A percentile compares a stretch with the other conserved stretches of the same genome.
Evolutionary conservation across 225 moss, liverwort and hornwort species (phyloP).

Genomic region (Pseudisothecium myosuroides): DNA sequence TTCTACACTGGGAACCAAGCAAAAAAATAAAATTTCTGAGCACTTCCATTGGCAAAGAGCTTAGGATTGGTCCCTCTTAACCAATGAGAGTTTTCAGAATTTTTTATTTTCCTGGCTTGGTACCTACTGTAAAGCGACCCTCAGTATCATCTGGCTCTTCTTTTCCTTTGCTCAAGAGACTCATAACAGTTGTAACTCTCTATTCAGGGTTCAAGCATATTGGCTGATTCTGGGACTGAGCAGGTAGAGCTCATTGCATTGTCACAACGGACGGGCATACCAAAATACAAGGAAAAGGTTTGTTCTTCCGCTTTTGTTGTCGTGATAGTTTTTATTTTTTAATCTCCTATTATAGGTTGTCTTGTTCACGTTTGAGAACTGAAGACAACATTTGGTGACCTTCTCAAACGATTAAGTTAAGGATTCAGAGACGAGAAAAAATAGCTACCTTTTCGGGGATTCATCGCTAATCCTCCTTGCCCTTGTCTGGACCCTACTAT

Average conservation of each 20-base stretch:
- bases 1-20: neutral
- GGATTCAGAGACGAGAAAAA: neutral
- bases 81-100: neutral
- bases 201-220: slow-evolving; percentile 63
- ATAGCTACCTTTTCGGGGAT: neutral
- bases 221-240: slow-evolving; percentile 92
- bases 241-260: slow-evolving; percentile 87
- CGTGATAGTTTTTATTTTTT: neutral
- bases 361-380: neutral
- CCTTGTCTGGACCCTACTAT: neutral
- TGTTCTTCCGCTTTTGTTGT: neutral
- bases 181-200: neutral
- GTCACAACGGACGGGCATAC: slow-evolving; percentile 76
- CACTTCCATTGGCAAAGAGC: neutral
- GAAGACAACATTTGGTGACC: neutral
- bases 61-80: neutral
- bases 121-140: neutral
- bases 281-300: slow-evolving; percentile 96
- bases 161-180: neutral
- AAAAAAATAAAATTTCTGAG: neutral
- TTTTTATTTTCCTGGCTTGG: neutral
- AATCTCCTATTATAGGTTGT: neutral
- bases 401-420: neutral
- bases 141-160: neutral
- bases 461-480: neutral